These are phyloP conservation scores for Erigeron canadensis DNA, from an alignment of 129 eudicot species.

Conservation along the genomic window DNA sequence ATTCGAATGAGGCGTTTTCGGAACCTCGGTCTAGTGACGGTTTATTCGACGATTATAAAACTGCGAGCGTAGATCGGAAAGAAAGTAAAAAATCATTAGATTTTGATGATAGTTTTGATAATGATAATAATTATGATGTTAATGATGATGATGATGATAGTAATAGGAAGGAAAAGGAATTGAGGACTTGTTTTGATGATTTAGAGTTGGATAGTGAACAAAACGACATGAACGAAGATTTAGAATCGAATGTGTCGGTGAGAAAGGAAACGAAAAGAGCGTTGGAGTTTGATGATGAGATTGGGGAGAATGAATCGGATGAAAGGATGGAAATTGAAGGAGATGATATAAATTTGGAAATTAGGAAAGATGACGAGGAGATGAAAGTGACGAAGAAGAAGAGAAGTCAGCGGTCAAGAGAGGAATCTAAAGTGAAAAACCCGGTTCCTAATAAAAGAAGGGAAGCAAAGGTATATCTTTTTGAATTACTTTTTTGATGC, in stretches of 20 bases:
- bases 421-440: slow-evolving; percentile 32
- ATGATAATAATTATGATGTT: neutral
- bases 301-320: slow-evolving; percentile 26
- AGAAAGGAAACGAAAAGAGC: slow-evolving; percentile 49
- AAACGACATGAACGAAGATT: slow-evolving; percentile 7
- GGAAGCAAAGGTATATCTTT: slow-evolving; percentile 54
- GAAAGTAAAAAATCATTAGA: slow-evolving; percentile 6
- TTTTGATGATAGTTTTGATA: slow-evolving; percentile 5
- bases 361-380: slow-evolving; percentile 24
- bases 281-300: slow-evolving; percentile 52
- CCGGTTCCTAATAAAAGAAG: slow-evolving; percentile 44
- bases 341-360: slow-evolving; percentile 15
- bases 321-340: slow-evolving; percentile 4
- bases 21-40: slow-evolving; percentile 22
- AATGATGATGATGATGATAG: neutral
- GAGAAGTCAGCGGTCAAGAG: slow-evolving; percentile 34
- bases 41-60: slow-evolving; percentile 3
- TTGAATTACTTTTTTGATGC: neutral
- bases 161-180: slow-evolving; percentile 11
- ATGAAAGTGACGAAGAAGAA: slow-evolving; percentile 44
- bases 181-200: slow-evolving; percentile 22
- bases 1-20: slow-evolving; percentile 17
- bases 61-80: slow-evolving; percentile 12
- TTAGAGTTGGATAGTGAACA: slow-evolving; percentile 5
- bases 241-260: neutral